Conservation (phyloP, 2,329 filamentous ascomycete species). For the Colletotrichum nymphaeae region DNA sequence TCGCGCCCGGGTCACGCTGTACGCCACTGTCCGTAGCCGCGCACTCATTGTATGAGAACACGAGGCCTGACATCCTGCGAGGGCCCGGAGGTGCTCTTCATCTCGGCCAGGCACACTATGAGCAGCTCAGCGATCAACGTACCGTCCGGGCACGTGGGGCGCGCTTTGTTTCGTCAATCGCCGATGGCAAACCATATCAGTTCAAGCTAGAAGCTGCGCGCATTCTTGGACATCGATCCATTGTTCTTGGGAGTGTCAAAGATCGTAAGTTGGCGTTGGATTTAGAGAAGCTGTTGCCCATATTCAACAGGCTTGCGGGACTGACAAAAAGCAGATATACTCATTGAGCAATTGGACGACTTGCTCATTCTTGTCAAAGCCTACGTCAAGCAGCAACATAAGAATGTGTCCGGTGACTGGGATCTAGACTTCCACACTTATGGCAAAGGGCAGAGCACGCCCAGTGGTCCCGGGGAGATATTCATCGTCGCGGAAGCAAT, state of each 20-base stretch:
- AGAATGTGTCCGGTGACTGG: conserved; percentile 37
- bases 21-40: conserved; percentile 62
- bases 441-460: conserved; percentile 46
- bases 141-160: conserved; percentile 52
- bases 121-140: conserved; percentile 51
- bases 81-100: conserved; percentile 62
- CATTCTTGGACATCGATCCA: conserved; percentile 54
- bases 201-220: conserved; percentile 61
- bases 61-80: conserved; percentile 59
- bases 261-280: not conserved
- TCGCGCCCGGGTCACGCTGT: conserved; percentile 52
- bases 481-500: conserved; percentile 60
- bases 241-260: conserved; percentile 54
- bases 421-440: conserved; percentile 54
- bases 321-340: not conserved
- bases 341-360: conserved; percentile 53
- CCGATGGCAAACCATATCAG: conserved; percentile 46
- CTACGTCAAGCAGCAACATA: conserved; percentile 36
- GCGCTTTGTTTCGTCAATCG: conserved; percentile 44
- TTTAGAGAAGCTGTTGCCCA: too few relatives aligned
- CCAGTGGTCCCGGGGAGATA: conserved; percentile 48
- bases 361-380: conserved; percentile 45
- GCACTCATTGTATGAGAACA: conserved; percentile 67
- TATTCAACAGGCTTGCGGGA: not conserved
- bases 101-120: conserved; percentile 53